Base-by-base conservation (phyloP, 2,329 filamentous ascomycete species). In the Sporothrix brasiliensis region DNA sequence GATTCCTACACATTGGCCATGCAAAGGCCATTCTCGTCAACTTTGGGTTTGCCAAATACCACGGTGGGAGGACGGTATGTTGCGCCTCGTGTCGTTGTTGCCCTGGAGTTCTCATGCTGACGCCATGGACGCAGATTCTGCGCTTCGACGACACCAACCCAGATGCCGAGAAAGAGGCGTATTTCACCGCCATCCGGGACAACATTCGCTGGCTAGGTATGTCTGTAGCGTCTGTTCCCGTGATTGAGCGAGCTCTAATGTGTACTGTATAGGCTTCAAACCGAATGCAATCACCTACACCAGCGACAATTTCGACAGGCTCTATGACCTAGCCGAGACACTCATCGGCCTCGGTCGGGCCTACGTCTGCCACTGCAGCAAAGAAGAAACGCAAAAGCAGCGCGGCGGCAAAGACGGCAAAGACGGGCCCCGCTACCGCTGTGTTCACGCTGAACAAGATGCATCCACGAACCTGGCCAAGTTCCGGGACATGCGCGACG, bases 11-110 rank as follows among this genome's bases (percentile, higher is more conserved):
- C 78, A 91, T 98, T 75, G 94, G 94, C 24, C 95, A 98, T 78
- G 92, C 91, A 74, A 98, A 98, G 82, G 94, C 95, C 27, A 97
- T 98, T 79, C 91, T 93, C 0, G 89, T 98, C 79, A 97, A 98
- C 81, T 98, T 98, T 81, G 94, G 94, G 5, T 98, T 97, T 79
- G 94, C 95, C 14, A 89, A 87, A 77, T 89, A 89, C 77, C 92
- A 97, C 78, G 91, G 91, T 47, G 94, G 94, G 21, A 50, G 11
- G 44, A 65, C 60, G 24, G 44, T 65, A 21, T 41, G 34, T 44
- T 27, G 27, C 4, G 27, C 27, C 27, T 4, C 27, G 2, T 27
- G 27, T 4, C 27, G 27, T 27, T 27, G 2, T 27, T 27, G 2
- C 4, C 27, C 27, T 4, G 4, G 27, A 27, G 27, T 27, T 2